Evolutionary conservation across 257 asterid species (phyloP), one percentile per base, ranked within the genome.

Genomic region (Euphrasia confusa): DNA sequence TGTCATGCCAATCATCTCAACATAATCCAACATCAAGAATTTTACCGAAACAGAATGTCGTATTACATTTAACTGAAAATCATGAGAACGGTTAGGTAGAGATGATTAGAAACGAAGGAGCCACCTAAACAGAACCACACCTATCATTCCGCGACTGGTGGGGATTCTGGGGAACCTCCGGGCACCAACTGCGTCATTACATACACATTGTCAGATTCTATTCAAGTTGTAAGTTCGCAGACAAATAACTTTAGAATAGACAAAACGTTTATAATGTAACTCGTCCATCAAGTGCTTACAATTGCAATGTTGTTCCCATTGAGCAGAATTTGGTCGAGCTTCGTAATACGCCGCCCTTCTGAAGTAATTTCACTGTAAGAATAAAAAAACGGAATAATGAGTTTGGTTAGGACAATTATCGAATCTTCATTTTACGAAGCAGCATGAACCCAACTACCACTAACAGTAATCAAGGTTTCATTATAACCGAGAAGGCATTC

Each of bases 301-400:
- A 84, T 84, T 2, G 95, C 95, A 71, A 87, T 87, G 74, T 87
- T 84, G 81, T 87, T 87, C 53, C 95, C 93, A 13, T 87, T 87
- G 17, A 84, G 94, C 70, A 87, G 67, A 53, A 87, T 87, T 72
- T 87, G 95, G 63, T 87, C 95, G 60, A 87, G 81, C 74, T 80
- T 84, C 80, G 95, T 87, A 42, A 87, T 71, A 3, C 93, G 70
- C 39, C 89, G 81, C 15, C 95, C 95, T 79, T 87, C 95, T 2
- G 93, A 67, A 60, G 95, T 87, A 60, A 84, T 84, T 72, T 87
- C 95, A 68, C 95, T 84, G 85, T 9, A 75, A 62, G 48, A 18
- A 32, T 24, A 24, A n/a, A 66, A 35, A 17, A 12, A 66, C 53
- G 2, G 1, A 61, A 45, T 15, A 42, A n/a, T 61, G 7, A 54